phyloP scores from a whole-genome alignment of 768 basidiomycete genomes.

The Filobasidium floriforme region DNA sequence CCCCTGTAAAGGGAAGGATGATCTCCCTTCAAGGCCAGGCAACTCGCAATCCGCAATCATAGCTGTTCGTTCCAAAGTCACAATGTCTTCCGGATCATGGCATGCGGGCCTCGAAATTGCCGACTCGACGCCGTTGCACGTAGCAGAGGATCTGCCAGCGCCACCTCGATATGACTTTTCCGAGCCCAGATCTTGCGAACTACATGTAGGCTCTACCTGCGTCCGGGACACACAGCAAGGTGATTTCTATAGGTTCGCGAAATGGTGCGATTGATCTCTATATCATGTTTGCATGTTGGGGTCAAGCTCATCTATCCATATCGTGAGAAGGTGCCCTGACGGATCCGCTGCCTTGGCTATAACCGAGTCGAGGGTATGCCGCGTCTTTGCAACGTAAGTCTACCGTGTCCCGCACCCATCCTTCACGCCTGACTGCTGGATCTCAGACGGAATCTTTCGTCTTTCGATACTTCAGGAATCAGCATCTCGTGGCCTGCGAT shows the following conservation, averaged over 20 bases:
- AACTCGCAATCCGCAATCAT: too few relatives aligned
- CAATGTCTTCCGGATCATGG: too few relatives aligned
- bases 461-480: not conserved
- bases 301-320: not conserved
- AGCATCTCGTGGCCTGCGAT: not conserved
- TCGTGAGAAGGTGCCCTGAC: conserved; percentile 60
- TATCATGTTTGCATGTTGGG: not conserved
- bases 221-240: not conserved
- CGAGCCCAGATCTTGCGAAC: too few relatives aligned
- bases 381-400: conserved; percentile 53
- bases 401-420: not conserved
- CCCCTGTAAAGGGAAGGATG: too few relatives aligned
- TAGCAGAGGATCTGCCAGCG: too few relatives aligned
- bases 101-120: too few relatives aligned
- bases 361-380: conserved; percentile 63
- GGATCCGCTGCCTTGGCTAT: conserved; percentile 61
- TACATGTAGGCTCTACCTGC: too few relatives aligned
- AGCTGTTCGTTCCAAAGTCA: too few relatives aligned
- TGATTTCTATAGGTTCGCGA: not conserved
- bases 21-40: too few relatives aligned
- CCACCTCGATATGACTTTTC: too few relatives aligned
- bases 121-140: too few relatives aligned
- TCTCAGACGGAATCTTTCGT: not conserved
- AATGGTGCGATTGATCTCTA: not conserved
- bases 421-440: not conserved